Percentiles rank a stretch among this genome's conserved stretches.
These are phyloP conservation scores for Handroanthus guayacan DNA, from an alignment of 257 asterid species.

Conservation along the genomic window DNA sequence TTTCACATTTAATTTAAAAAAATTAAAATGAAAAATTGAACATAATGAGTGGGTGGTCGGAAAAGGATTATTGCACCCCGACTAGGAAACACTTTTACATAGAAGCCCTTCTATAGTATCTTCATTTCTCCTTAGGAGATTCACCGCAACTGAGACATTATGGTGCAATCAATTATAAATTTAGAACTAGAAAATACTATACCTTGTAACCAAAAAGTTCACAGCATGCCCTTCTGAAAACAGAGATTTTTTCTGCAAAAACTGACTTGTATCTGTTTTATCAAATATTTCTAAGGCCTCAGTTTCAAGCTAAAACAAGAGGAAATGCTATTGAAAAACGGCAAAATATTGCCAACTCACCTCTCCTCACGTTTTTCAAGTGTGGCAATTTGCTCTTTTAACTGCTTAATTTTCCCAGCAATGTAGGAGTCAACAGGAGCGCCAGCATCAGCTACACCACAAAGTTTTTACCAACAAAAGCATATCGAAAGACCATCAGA, in stretches of 20 bases:
- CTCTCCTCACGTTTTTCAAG: conserved; percentile 98
- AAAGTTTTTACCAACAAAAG: conserved; percentile 30
- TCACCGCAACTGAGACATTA: conserved; percentile 1
- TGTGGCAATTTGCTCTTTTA: conserved; percentile 96
- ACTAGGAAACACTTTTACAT: conserved; percentile 20
- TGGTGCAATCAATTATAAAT: neutral
- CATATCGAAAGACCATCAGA: conserved; percentile 28
- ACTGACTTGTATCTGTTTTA: conserved; percentile 88
- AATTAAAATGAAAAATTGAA: neutral
- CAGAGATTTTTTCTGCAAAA: conserved; percentile 96
- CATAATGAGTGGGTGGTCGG: neutral
- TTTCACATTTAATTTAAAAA: neutral
- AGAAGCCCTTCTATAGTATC: conserved; percentile 12
- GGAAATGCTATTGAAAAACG: conserved; percentile 22
- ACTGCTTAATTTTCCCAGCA: conserved; percentile 86
- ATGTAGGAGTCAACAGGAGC: conserved; percentile 81
- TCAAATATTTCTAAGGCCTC: conserved; percentile 36
- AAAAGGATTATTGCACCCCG: conserved; percentile 19
- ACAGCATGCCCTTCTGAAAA: conserved; percentile 97
- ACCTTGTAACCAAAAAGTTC: conserved; percentile 99
- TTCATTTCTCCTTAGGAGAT: conserved; percentile 23
- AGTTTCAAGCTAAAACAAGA: conserved; percentile 40
- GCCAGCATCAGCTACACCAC: conserved; percentile 80
- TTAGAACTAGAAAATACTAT: conserved; percentile 37
- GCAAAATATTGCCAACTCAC: conserved; percentile 52